Evolutionary conservation across 768 basidiomycete species (phyloP).

Genomic region (Kwoniella sp.): DNA sequence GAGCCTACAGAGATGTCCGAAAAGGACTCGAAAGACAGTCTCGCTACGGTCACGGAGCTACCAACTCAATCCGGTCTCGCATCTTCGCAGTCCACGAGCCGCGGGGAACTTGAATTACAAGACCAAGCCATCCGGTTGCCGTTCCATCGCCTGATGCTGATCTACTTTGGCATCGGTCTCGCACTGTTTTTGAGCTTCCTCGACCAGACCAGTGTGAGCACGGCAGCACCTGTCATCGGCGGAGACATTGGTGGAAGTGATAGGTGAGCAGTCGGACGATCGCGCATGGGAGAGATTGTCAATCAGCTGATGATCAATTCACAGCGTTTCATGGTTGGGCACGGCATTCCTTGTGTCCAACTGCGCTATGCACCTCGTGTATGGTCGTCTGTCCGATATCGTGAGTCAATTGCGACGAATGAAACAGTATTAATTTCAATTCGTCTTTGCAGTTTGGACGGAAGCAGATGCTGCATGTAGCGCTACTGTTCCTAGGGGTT

Average conservation of each 20-base stretch:
- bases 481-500: conserved; percentile 46
- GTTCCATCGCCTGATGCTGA: conserved; percentile 31
- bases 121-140: conserved; percentile 40
- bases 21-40: not conserved
- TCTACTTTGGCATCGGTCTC: conserved; percentile 50
- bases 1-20: too few species aligned
- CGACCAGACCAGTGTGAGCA: conserved; percentile 47
- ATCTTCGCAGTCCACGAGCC: not conserved
- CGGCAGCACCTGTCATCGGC: conserved; percentile 50
- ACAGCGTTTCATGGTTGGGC: conserved; percentile 50
- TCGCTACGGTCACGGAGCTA: not conserved
- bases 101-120: conserved; percentile 25
- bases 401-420: not conserved
- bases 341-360: conserved; percentile 47
- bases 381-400: conserved; percentile 44
- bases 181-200: conserved; percentile 52
- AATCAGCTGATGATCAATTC: too few species aligned
- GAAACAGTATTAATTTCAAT: too few species aligned
- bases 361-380: conserved; percentile 49
- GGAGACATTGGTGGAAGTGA: conserved; percentile 38
- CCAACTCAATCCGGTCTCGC: not conserved
- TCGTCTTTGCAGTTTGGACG: conserved; percentile 51
- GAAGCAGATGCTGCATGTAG: conserved; percentile 47
- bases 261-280: conserved; percentile 5
- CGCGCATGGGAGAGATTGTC: too few species aligned